These are phyloP conservation scores for Penicillium concentricum DNA, from an alignment of 2,329 filamentous ascomycete species.

Conservation along the genomic window DNA sequence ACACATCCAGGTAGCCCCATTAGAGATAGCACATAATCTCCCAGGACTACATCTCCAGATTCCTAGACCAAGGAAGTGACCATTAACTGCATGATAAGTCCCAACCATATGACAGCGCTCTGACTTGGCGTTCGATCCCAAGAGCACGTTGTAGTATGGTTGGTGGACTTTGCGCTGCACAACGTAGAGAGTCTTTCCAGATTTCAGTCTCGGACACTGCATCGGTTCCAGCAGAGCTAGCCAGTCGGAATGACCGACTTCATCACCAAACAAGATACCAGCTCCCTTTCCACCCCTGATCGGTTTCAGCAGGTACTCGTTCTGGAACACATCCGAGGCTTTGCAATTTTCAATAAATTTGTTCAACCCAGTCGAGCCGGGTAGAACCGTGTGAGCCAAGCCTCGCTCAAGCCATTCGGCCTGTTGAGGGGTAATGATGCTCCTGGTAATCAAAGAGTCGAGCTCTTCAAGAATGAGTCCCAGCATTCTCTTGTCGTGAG, in stretches of 20 bases:
- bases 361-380: neutral
- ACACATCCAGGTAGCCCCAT: neutral
- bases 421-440: neutral
- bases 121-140: neutral
- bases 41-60: neutral
- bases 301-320: neutral
- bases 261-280: neutral
- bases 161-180: neutral
- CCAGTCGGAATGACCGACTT: neutral
- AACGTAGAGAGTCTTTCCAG: neutral
- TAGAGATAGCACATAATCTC: neutral
- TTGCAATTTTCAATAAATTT: neutral
- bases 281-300: neutral
- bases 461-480: slow-evolving; percentile 32
- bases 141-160: neutral
- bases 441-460: neutral
- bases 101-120: neutral
- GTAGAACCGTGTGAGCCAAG: neutral
- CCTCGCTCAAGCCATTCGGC: neutral
- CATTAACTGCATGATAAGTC: neutral
- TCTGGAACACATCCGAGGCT: neutral
- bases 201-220: neutral
- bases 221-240: neutral
- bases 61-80: neutral
- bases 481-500: slow-evolving; percentile 37